Evolutionary conservation across 768 basidiomycete genomes (phyloP), one percentile per base, ranked within the genome.

Genomic region (Sarcodon sp.): DNA sequence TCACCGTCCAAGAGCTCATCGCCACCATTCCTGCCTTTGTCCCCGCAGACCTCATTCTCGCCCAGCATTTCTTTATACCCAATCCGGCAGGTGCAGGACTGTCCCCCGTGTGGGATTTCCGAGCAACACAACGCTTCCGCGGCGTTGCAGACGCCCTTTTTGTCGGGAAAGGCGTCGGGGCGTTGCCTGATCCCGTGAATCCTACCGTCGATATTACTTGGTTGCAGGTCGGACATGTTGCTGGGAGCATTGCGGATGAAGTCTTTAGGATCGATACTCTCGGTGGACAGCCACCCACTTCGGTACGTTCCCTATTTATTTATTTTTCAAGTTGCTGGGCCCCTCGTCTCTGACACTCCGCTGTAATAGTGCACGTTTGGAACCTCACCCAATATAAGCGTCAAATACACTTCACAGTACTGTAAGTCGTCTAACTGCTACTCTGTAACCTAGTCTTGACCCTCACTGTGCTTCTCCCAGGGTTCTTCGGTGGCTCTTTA

Each of bases 11-110:
- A 32, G 48, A 53, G 9, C 27, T 63, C 18, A 55, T 57, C 21
- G 12, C 43, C 6, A 39, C n/a, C 36, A 43, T 53, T 33, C 55
- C 43, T 48, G 50, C 47, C 12, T 6, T 44, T 43, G 50, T 39
- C 7, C 27, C 52, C 10, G 46, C 57, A 27, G 7, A 13, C 13
- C 6, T 56, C 36, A 57, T 67, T 36, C 64, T 72, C 33, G 72
- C 72, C 11, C 68, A 76, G 50, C 79, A 83, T 53, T 80, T 72
- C 66, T 84, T 79, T 59, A 65, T 76, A 34, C 57, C 64, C 0
- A 73, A 73, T 57, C 64, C 71, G 4, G 61, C 66, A 4, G 70
- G 68, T 4, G 58, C 59, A 3, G 72, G 70, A 12, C 62, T 65
- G 48, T 57, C 58, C 36, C 77, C 80, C 1, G 68, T 72, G 53